These are phyloP conservation scores for Helichrysum umbraculigerum DNA, from an alignment of 129 eudicot genomes.

Conservation along the genomic window DNA sequence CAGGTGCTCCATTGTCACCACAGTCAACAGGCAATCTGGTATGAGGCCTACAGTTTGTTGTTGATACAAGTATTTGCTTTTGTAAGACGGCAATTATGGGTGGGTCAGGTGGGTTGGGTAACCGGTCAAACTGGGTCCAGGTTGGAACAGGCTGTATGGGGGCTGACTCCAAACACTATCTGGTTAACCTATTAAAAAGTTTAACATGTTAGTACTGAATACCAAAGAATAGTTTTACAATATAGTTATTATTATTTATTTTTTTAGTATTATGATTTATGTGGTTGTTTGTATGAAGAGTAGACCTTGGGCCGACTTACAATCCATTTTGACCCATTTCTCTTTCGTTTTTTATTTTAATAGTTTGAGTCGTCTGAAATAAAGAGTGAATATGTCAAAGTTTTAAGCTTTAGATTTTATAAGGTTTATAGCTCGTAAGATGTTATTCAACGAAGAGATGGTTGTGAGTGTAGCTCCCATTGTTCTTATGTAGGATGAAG, in stretches of 20 bases:
- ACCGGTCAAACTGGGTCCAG: not conserved
- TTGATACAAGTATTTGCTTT: not conserved
- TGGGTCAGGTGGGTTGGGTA: conserved; percentile 1
- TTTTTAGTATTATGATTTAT: not conserved
- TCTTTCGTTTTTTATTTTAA: not conserved
- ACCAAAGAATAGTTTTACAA: not conserved
- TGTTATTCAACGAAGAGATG: conserved; percentile 2
- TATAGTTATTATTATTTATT: not conserved
- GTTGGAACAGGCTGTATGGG: not conserved
- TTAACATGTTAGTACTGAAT: not conserved
- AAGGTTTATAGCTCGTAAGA: not conserved
- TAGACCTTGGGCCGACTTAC: not conserved
- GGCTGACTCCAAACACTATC: not conserved
- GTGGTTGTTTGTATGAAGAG: not conserved
- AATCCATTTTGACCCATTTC: not conserved
- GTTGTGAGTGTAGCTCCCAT: conserved; percentile 14
- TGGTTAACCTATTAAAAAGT: not conserved
- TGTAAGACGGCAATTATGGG: not conserved
- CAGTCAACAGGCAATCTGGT: not conserved
- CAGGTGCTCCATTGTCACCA: conserved; percentile 17
- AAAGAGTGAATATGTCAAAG: not conserved
- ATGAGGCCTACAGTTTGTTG: not conserved
- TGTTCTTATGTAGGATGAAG: conserved; percentile 42
- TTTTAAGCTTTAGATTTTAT: not conserved
- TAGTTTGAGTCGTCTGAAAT: not conserved